These are phyloP conservation scores for Mucor mucedo DNA, from an alignment of 371 early-diverging fungal genomes.

Conservation along the genomic window DNA sequence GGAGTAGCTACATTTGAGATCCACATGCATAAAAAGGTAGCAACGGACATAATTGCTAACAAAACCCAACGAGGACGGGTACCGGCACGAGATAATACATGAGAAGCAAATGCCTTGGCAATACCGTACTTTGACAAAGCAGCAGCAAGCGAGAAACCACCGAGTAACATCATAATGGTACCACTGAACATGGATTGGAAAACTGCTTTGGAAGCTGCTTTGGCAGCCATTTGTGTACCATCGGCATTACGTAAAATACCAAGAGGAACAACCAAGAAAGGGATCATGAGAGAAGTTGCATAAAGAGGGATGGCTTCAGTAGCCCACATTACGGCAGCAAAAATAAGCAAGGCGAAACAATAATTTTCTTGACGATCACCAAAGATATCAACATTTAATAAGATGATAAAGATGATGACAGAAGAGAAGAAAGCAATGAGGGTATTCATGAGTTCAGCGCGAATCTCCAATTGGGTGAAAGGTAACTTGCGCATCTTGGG, in stretches of 20 bases:
- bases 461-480: constrained; percentile 33
- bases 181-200: constrained; percentile 95
- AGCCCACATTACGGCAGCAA: constrained; percentile 72
- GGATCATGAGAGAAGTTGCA: constrained; percentile 80
- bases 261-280: constrained; percentile 74
- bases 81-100: constrained; percentile 74
- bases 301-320: constrained; percentile 81
- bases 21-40: constrained; percentile 78
- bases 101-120: constrained; percentile 74
- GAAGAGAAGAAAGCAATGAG: constrained; percentile 46
- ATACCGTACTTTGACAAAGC: constrained; percentile 59
- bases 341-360: constrained; percentile 70
- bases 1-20: constrained; percentile 87
- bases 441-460: constrained; percentile 32
- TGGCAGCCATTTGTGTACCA: constrained; percentile 60
- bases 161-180: constrained; percentile 93
- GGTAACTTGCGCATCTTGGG: constrained; percentile 46
- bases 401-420: constrained; percentile 56
- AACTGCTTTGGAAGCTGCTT: constrained; percentile 79
- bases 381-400: constrained; percentile 62
- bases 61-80: constrained; percentile 71
- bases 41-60: constrained; percentile 78
- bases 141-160: constrained; percentile 94
- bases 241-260: constrained; percentile 68
- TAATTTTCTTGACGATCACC: constrained; percentile 60